Evolutionary conservation across 2,329 filamentous ascomycete genomes (phyloP), one percentile per base, ranked within the genome.

Genomic region (Neonectria punicea): DNA sequence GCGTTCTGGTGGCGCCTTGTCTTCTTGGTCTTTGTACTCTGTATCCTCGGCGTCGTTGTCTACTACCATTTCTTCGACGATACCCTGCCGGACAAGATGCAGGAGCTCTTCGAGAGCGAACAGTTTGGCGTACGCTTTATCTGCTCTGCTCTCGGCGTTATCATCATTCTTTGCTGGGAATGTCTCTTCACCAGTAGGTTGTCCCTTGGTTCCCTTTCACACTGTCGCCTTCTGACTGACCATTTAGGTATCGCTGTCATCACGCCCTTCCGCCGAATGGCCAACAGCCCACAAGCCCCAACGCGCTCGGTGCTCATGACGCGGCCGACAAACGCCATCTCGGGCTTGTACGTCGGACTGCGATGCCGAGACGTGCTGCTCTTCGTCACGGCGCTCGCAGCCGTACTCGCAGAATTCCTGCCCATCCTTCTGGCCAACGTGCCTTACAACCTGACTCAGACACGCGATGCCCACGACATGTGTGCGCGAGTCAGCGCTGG

Each of bases 381-480:
- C 3, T 75, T 79, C 41, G 62, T 79, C 16, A 79, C 81, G 4
- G 79, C 81, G 0, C 72, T 80, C 16, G 79, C 81, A 10, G 76
- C 82, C 1, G 76, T 86, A 14, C 73, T 85, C 1, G 77, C 83
- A 5, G 82, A 86, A 54, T 80, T 85, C 46, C 78, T 86, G 5
- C 84, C 84, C 0, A 74, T 86, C 11, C 73, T 83, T 1, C 77
- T 86, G 2, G 79, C 82, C 71, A 85, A 84, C 67, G 78, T 86
- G 3, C 81, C 84, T 0, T 84, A 82, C 74, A 82, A 77, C 57
- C 76, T 80, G 3, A 78, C 80, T 0, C 80, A 82, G 51, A 79
- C 78, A 1, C 73, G 75, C 30, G 68, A 68, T 7, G 77, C 81
- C 1, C 80, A 83, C 39, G 74, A 74, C 0, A 74, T 80, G 8